phyloP scores from a whole-genome alignment of 768 basidiomycete species.

The Lentinula aciculospora region DNA sequence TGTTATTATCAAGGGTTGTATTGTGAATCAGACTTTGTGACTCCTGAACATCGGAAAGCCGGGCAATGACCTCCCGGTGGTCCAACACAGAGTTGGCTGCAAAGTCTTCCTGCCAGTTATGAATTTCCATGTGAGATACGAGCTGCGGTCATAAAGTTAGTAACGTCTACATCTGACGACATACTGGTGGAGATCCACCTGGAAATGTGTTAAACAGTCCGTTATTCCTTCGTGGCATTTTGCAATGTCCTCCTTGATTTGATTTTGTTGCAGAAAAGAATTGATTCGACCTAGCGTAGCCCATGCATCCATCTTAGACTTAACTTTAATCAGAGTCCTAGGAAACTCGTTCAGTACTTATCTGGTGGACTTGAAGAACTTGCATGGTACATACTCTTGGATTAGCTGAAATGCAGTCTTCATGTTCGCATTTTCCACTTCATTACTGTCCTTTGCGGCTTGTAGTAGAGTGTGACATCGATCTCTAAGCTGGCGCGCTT shows the following conservation, averaged over 20 bases:
- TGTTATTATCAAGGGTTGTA: constrained; percentile 24
- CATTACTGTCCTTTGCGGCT: constrained; percentile 28
- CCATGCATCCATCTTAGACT: constrained; percentile 39
- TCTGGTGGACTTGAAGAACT: not conserved
- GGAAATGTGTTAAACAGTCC: constrained; percentile 41
- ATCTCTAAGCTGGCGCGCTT: constrained; percentile 38
- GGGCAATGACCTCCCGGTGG: constrained; percentile 34
- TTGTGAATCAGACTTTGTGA: constrained; percentile 28
- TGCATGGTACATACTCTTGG: not conserved
- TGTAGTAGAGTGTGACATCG: constrained; percentile 38
- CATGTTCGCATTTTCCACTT: constrained; percentile 18
- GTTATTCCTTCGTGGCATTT: constrained; percentile 38
- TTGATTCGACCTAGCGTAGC: constrained; percentile 29
- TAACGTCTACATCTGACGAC: not conserved
- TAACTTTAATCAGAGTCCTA: constrained; percentile 28
- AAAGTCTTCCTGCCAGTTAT: constrained; percentile 43
- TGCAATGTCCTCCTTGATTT: constrained; percentile 38
- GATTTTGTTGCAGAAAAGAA: constrained; percentile 39
- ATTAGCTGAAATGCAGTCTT: constrained; percentile 18
- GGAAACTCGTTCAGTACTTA: no score
- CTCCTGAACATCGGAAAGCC: constrained; percentile 39
- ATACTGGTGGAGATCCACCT: constrained; percentile 23
- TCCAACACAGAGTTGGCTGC: constrained; percentile 31
- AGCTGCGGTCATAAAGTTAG: constrained; percentile 24
- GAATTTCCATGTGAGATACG: constrained; percentile 37